Evolutionary conservation across 345 rosid species (phyloP).

Genomic region (Acer yangbiense): DNA sequence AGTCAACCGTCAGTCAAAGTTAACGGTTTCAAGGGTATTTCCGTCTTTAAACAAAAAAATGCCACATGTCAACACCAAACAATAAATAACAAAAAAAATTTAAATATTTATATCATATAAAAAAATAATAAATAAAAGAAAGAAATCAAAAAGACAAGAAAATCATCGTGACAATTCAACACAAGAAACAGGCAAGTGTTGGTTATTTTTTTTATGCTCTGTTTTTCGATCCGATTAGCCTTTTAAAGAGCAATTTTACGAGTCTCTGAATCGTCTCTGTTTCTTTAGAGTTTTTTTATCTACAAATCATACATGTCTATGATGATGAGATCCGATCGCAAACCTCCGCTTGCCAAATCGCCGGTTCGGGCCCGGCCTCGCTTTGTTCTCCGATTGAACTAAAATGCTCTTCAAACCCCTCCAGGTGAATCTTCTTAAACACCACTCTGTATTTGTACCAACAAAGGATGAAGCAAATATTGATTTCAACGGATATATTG

Average conservation of each 20-base stretch:
- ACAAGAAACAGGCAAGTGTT: background rate
- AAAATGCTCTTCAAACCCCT: constrained; percentile 55
- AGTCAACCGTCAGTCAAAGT: too few relatives aligned
- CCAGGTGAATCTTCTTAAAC: constrained; percentile 44
- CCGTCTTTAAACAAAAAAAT: too few relatives aligned
- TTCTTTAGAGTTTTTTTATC: background rate
- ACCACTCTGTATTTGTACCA: background rate
- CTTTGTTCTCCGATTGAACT: constrained; percentile 44
- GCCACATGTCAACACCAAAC: too few relatives aligned
- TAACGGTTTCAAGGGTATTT: too few relatives aligned
- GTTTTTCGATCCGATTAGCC: background rate
- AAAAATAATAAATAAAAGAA: too few relatives aligned
- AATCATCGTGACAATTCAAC: background rate
- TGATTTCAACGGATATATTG: too few relatives aligned
- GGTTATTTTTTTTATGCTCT: background rate
- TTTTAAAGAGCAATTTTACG: background rate
- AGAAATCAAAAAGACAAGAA: too few relatives aligned
- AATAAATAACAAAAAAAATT: too few relatives aligned
- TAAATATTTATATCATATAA: too few relatives aligned
- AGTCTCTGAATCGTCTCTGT: background rate
- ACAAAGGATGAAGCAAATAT: too few relatives aligned
- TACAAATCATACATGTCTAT: constrained; percentile 40
- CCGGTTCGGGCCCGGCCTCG: constrained; percentile 43
- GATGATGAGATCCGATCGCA: constrained; percentile 55
- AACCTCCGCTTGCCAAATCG: constrained; percentile 81